Evolutionary conservation across 805 yeast species (phyloP), one percentile per base, ranked within the genome.

Genomic region (Nakazawaea anatomiae): DNA sequence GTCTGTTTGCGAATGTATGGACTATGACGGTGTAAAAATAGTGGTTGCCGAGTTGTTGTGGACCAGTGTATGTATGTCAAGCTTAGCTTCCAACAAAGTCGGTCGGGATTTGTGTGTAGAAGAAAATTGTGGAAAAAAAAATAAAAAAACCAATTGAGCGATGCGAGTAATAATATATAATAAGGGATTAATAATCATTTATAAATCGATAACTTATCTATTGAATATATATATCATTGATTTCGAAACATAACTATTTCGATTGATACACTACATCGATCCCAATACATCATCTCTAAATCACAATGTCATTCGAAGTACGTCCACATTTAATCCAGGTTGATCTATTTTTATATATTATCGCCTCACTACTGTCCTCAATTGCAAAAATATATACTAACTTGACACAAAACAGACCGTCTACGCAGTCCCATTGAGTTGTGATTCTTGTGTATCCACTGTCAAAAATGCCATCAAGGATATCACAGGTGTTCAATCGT

Each of bases 391-490:
- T 3, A 18, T 18, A 18, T 18, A 18, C 25, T 18, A 18, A 18
- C 25, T 18, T 18, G 25, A 18, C 25, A 18, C 25, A 18, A 18
- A 18, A 31, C 25, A 86, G 71, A 80, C 92, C 4, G 89, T 87
- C 6, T 90, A 87, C 66, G 91, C 94, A 10, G 94, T 90, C 49
- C 90, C 94, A 6, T 72, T 92, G 78, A 83, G 84, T 54, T 92
- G 97, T 63, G 71, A 82, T 34, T 69, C 77, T 9, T 89, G 97
- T 64, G 84, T 84, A 10, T 74, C 75, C 2, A 75, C 83, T 2
- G 83, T 90, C 4, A 60, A 71, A 11, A 57, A 64, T 1, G 85
- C 87, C 4, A 71, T 92, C 14, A 60, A 70, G 12, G 60, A 70
- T 2, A 61, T 87, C 2, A 62, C 68, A 6, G 86, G 85, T 0